Base-by-base conservation (phyloP, 768 basidiomycete genomes). In the Tulasnella calospora region DNA sequence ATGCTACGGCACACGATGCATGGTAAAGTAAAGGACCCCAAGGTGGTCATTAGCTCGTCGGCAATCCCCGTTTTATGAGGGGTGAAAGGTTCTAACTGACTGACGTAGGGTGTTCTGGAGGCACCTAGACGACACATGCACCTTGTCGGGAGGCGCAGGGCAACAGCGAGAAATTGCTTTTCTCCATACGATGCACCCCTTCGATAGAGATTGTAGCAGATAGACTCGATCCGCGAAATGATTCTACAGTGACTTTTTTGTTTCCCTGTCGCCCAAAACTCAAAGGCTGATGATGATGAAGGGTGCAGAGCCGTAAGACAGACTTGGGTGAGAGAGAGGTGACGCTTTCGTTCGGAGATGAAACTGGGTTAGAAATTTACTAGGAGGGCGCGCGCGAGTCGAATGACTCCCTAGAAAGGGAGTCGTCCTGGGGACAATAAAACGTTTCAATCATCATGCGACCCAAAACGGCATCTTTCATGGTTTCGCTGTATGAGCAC, bases 241-340 rank as follows among this genome's bases (percentile, higher is more conserved):
- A n/a, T 21, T 51, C n/a, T 23, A 23, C 23, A 2, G 51, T 51
- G 51, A 51, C 51, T 51, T 51, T 51, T 21, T 51, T 51, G 7
- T 23, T 23, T 23, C 10, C 47, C 44, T 44, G 3, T 1, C 17
- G 13, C 8, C 23, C 51, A 21, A 51, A 67, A 67, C 61, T 33
- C 33, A 35, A 35, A 67, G 23, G 33, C 23, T 35, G 61, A 33
- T n/a, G n/a, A n/a, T n/a, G n/a, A n/a, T 12, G 61, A 67, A 67
- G 33, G 61, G 61, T 67, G 61, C 61, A 67, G 33, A 67, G 61
- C 61, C 61, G 61, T 67, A 67, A 67, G 30, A 67, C 61, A 67
- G 61, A 67, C 61, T 67, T 67, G 27, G 61, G 9, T 3, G 30
- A 19, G 12, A 12, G 61, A 17, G 30, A 67, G 44, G n/a, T 67